phyloP scores from a whole-genome alignment of 2,329 filamentous ascomycete species.

The Alternaria metachromatica region DNA sequence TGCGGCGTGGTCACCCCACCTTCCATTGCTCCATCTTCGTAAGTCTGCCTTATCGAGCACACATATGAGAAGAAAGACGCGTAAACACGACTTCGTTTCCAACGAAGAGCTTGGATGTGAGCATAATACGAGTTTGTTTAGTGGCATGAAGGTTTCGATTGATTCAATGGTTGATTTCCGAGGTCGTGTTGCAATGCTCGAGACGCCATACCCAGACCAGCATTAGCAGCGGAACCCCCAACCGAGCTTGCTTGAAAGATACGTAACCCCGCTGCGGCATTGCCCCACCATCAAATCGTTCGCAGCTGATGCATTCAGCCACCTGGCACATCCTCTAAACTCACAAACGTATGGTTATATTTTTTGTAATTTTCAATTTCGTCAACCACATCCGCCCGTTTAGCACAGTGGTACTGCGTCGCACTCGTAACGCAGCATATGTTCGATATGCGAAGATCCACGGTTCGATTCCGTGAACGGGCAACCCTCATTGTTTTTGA shows the following conservation, averaged over 20 bases:
- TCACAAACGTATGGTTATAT: background rate
- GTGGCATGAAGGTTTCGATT: background rate
- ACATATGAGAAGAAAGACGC: background rate
- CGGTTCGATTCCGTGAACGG: conserved; percentile 15
- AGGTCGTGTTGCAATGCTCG: background rate
- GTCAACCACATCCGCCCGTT: conserved; percentile 4
- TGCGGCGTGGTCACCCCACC: background rate
- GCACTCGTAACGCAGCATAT: conserved; percentile 15
- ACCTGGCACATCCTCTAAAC: background rate
- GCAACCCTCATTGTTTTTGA: background rate
- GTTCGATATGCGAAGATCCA: conserved; percentile 13
- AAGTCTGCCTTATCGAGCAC: background rate
- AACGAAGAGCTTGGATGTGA: background rate
- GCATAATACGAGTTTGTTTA: background rate
- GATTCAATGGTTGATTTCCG: background rate
- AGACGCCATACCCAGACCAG: background rate
- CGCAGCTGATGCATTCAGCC: background rate
- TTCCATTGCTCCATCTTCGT: background rate
- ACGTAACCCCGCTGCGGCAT: background rate
- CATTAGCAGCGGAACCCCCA: background rate
- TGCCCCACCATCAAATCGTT: background rate
- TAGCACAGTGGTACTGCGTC: conserved; percentile 22
- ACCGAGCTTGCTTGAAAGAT: background rate
- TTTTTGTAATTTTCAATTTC: background rate
- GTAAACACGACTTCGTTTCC: background rate